These are phyloP conservation scores for Hymenoscyphus albidus DNA, from an alignment of 2,329 filamentous ascomycete species.

Conservation along the genomic window DNA sequence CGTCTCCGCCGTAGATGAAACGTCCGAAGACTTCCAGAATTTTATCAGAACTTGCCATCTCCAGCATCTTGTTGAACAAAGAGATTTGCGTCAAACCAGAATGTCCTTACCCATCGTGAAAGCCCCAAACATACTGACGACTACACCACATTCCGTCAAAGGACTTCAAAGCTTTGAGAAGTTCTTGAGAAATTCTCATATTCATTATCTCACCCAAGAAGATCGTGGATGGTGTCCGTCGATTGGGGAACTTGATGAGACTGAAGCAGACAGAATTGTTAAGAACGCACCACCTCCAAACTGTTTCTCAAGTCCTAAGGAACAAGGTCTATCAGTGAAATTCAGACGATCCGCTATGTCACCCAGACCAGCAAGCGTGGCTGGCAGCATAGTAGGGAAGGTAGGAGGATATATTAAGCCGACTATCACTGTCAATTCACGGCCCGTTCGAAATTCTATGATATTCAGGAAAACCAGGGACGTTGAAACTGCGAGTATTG, in stretches of 20 bases:
- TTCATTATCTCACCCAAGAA: background rate
- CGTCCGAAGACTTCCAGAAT: conserved; percentile 7
- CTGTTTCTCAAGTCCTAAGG: background rate
- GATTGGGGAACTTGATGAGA: background rate
- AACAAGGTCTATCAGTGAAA: background rate
- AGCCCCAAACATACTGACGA: background rate
- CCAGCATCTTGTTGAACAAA: conserved; percentile 5
- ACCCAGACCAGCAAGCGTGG: background rate
- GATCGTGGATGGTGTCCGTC: background rate
- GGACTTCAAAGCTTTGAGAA: background rate
- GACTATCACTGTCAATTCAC: background rate
- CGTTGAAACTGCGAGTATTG: background rate
- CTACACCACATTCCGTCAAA: background rate
- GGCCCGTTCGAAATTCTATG: background rate
- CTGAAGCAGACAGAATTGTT: background rate
- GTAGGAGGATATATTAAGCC: conserved; percentile 20
- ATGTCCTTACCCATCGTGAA: background rate
- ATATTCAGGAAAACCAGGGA: background rate
- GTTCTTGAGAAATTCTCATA: background rate
- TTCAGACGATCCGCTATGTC: background rate
- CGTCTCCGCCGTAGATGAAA: background rate
- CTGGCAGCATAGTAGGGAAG: conserved; percentile 12
- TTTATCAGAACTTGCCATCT: background rate
- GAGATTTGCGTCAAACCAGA: conserved; percentile 6
- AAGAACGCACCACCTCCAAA: background rate